Evolutionary conservation across 108 stramenopile genomes (phyloP).

Genomic region (Schizochytrium sp.): DNA sequence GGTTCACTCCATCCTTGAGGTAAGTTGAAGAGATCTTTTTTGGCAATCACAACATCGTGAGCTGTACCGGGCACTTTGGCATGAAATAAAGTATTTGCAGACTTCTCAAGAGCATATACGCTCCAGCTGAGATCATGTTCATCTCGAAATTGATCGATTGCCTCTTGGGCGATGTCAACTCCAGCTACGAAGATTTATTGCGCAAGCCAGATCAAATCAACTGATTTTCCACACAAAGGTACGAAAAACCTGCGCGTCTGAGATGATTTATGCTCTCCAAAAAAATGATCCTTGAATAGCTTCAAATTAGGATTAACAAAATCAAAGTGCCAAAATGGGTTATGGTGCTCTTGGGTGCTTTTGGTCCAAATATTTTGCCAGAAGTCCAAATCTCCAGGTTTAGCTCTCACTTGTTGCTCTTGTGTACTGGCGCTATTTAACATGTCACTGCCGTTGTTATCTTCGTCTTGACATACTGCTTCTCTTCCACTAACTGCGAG

Average conservation of each 20-base stretch:
- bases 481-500: too few relatives aligned
- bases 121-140: background rate
- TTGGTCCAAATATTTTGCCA: too few relatives aligned
- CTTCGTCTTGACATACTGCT: too few relatives aligned
- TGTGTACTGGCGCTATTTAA: too few relatives aligned
- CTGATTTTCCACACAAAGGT: conserved; percentile 23
- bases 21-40: background rate
- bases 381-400: too few relatives aligned
- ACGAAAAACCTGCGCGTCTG: background rate
- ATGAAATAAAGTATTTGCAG: background rate
- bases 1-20: background rate
- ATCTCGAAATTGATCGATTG: conserved; percentile 9
- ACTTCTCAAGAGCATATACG: background rate
- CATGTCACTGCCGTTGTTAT: too few relatives aligned
- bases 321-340: too few relatives aligned
- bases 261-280: too few relatives aligned
- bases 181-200: conserved; percentile 22
- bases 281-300: too few relatives aligned
- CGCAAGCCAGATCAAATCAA: background rate
- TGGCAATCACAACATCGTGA: background rate
- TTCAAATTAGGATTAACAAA: too few relatives aligned
- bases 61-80: background rate
- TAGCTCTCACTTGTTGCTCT: too few relatives aligned
- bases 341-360: too few relatives aligned
- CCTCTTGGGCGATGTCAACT: conserved; percentile 24